Evolutionary conservation across 192 early-diverging fungal species (phyloP).

Genomic region (Entophlyctis luteolus): DNA sequence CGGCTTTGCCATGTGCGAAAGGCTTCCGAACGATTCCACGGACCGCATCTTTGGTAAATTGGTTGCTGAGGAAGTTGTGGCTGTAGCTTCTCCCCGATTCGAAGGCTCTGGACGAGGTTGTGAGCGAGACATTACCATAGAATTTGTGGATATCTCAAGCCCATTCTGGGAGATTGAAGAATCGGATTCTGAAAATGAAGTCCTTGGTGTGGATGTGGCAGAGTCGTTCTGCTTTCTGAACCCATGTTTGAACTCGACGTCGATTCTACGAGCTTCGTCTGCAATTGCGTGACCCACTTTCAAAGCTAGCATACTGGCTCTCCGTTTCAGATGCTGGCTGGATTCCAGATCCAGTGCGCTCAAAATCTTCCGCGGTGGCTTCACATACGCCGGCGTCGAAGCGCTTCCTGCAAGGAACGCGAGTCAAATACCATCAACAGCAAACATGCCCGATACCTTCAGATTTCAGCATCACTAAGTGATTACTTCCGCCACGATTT

Average conservation of each 20-base stretch:
- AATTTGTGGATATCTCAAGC: background rate
- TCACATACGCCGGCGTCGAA: no score
- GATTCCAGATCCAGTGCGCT: slow-evolving; percentile 12
- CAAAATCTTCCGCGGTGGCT: background rate
- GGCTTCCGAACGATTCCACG: no score
- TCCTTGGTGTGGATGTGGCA: no score
- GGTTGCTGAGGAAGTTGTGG: background rate
- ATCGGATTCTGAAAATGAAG: background rate
- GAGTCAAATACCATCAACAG: no score
- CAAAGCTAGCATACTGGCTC: slow-evolving; percentile 2
- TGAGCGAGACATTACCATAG: background rate
- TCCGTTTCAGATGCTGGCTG: background rate
- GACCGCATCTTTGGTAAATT: no score
- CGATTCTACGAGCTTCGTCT: slow-evolving; percentile 9
- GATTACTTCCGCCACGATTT: background rate
- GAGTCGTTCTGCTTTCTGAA: background rate
- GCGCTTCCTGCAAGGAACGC: no score
- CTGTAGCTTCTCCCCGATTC: background rate
- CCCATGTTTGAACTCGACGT: slow-evolving; percentile 5
- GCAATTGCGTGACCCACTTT: slow-evolving; percentile 13
- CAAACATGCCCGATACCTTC: no score
- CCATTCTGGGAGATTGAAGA: no score
- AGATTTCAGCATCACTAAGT: slow-evolving; percentile 1
- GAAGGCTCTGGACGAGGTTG: no score
- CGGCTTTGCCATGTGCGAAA: background rate